Evolutionary conservation across 2,329 filamentous ascomycete species (phyloP).

Genomic region (Ophiostoma ulmi): DNA sequence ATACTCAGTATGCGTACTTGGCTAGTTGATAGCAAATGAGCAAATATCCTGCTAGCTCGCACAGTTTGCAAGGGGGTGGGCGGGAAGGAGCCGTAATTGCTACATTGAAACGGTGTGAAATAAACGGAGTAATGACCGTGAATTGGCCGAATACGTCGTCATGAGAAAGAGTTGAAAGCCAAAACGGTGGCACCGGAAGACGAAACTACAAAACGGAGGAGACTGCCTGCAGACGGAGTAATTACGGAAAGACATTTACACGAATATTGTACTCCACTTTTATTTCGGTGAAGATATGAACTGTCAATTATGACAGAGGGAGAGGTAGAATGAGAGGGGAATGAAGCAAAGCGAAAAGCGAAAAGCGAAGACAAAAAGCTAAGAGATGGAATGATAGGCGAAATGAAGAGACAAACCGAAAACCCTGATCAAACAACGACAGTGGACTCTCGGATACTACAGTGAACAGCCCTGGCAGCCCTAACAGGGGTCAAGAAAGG

Average conservation of each 20-base stretch:
- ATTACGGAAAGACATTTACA: neutral
- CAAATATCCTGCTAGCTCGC: neutral
- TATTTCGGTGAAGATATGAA: conserved; percentile 2
- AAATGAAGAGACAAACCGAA: neutral
- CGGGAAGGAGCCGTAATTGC: neutral
- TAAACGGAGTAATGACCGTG: neutral
- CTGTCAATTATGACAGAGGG: neutral
- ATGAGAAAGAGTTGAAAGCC: neutral
- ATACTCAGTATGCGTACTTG: neutral
- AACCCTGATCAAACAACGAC: neutral
- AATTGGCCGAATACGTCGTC: neutral
- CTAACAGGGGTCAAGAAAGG: neutral
- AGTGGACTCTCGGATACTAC: conserved; percentile 6
- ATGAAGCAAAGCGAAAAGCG: neutral
- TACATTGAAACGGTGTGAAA: neutral
- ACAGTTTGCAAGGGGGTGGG: neutral
- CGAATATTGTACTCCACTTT: neutral
- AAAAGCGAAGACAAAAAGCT: neutral
- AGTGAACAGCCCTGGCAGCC: conserved; percentile 8
- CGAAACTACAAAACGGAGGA: neutral
- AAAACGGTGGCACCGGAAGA: neutral
- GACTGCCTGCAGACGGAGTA: neutral
- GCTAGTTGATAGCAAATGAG: neutral
- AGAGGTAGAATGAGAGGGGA: neutral
- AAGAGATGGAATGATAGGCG: neutral